These are phyloP conservation scores for Aspergillus glaucus DNA, from an alignment of 2,329 filamentous ascomycete genomes.

Conservation along the genomic window DNA sequence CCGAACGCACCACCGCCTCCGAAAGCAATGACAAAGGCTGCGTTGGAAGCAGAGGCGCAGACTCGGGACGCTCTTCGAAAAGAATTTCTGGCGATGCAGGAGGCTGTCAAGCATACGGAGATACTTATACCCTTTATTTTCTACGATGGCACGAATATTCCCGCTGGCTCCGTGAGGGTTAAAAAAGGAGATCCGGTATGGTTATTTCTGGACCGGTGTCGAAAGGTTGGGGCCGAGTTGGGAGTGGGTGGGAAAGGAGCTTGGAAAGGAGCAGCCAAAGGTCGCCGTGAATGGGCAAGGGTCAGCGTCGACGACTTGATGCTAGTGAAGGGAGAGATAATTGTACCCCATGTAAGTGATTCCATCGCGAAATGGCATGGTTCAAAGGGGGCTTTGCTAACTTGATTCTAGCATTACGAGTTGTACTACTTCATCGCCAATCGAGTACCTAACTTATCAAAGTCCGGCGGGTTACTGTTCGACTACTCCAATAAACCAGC, in stretches of 20 bases:
- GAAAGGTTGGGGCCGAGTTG: constrained; percentile 80
- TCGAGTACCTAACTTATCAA: constrained; percentile 54
- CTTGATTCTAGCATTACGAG: constrained; percentile 70
- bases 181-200: constrained; percentile 92
- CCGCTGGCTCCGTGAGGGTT: constrained; percentile 74
- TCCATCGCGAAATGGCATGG: neutral
- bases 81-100: constrained; percentile 76
- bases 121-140: constrained; percentile 93
- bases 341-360: constrained; percentile 80
- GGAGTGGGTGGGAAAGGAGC: constrained; percentile 57
- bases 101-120: constrained; percentile 80
- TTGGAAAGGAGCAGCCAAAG: constrained; percentile 35
- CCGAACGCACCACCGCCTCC: constrained; percentile 51
- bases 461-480: constrained; percentile 72
- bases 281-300: constrained; percentile 75
- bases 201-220: constrained; percentile 85
- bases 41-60: constrained; percentile 71
- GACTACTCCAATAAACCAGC: constrained; percentile 56
- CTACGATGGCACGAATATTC: constrained; percentile 87
- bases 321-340: constrained; percentile 82
- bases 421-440: constrained; percentile 97
- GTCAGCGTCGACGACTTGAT: constrained; percentile 94
- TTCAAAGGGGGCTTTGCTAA: constrained; percentile 2
- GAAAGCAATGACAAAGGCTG: constrained; percentile 68
- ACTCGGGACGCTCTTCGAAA: constrained; percentile 68